Percentiles rank a stretch among this genome's conserved stretches.
Conservation (phyloP, 495 filamentous ascomycete genomes). For the Talaromyces stipitatus region DNA sequence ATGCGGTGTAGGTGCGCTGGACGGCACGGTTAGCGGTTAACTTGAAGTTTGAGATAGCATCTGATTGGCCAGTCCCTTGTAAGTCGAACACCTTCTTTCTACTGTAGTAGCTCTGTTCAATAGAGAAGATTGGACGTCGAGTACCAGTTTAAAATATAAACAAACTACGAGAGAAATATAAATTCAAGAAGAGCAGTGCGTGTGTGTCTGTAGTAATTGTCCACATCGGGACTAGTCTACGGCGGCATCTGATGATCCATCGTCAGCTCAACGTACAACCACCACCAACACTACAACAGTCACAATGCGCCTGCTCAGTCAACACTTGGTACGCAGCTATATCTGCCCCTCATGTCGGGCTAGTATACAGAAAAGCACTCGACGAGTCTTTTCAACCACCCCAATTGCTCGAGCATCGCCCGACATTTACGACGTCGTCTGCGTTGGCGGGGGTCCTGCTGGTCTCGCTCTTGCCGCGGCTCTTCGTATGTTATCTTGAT, state of each 20-base stretch:
- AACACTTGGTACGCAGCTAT: conserved; percentile 28
- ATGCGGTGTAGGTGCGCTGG: too few species aligned
- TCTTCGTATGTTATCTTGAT: conserved; percentile 53
- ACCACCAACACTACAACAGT: neutral
- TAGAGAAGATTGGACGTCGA: too few species aligned
- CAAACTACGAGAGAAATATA: too few species aligned
- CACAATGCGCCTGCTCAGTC: conserved; percentile 31
- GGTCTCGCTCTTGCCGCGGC: conserved; percentile 83
- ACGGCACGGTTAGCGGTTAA: too few species aligned
- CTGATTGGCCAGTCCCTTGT: too few species aligned
- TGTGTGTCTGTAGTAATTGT: neutral
- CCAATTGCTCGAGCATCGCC: conserved; percentile 12
- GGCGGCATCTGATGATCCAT: neutral
- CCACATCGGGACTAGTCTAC: neutral
- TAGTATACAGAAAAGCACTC: conserved; percentile 14
- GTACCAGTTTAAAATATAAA: too few species aligned
- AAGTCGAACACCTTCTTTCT: too few species aligned
- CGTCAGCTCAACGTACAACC: neutral
- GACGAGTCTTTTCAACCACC: conserved; percentile 22
- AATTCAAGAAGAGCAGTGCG: neutral
- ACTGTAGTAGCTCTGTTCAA: too few species aligned
- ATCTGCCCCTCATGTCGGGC: conserved; percentile 35
- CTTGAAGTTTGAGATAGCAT: too few species aligned
- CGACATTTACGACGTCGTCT: conserved; percentile 85
- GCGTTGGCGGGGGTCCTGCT: conserved; percentile 93